Evolutionary conservation across 192 early-diverging fungal species (phyloP).

Genomic region (Coemansia erecta): DNA sequence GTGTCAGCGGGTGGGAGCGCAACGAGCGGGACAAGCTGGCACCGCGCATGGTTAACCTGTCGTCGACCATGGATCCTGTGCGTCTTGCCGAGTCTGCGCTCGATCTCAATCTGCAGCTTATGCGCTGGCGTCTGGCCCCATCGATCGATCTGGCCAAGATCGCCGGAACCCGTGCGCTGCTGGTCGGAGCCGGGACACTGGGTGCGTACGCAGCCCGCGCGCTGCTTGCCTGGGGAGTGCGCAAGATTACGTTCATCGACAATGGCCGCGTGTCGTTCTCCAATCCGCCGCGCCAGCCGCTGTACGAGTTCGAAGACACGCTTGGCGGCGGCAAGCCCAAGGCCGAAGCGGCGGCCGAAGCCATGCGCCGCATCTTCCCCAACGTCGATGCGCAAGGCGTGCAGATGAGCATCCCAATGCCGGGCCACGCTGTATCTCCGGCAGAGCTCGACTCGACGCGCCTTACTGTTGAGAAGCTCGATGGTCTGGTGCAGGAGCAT

Average conservation of each 20-base stretch:
- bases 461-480: constrained; percentile 54
- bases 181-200: constrained; percentile 92
- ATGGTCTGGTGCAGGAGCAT: constrained; percentile 66
- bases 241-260: constrained; percentile 93
- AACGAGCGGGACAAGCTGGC: constrained; percentile 72
- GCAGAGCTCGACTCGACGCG: constrained; percentile 21
- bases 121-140: constrained; percentile 94
- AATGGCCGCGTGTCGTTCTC: constrained; percentile 89
- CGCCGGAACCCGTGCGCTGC: constrained; percentile 70
- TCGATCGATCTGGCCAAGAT: constrained; percentile 79
- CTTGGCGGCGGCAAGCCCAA: constrained; percentile 84
- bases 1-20: constrained; percentile 89
- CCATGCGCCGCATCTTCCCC: constrained; percentile 75
- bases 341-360: constrained; percentile 80
- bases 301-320: constrained; percentile 89
- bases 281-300: constrained; percentile 93
- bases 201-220: constrained; percentile 89
- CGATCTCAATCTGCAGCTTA: constrained; percentile 92
- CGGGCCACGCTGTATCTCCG: constrained; percentile 73
- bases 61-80: constrained; percentile 84
- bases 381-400: constrained; percentile 70
- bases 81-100: constrained; percentile 86
- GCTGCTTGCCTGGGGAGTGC: constrained; percentile 90
- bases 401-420: constrained; percentile 89
- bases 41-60: constrained; percentile 80